Evolutionary conservation across 495 filamentous ascomycete species (phyloP).

Genomic region (Xylaria intraflava): DNA sequence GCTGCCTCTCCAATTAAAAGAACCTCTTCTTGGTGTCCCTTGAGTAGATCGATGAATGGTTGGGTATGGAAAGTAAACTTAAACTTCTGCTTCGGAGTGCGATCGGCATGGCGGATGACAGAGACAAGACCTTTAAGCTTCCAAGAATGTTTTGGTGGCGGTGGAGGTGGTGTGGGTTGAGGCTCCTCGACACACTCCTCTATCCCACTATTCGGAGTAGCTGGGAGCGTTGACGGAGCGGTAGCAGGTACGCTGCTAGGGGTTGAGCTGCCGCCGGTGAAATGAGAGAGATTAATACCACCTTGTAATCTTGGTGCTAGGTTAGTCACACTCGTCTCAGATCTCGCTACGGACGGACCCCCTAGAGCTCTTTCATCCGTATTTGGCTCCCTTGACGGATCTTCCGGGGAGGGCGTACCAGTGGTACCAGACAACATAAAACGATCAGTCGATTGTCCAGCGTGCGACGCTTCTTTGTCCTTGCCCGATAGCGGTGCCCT

Average conservation of each 20-base stretch:
- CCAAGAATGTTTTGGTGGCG: conserved; percentile 92
- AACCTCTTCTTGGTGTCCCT: conserved; percentile 93
- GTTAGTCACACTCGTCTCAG: conserved; percentile 24
- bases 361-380: conserved; percentile 26
- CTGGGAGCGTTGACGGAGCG: conserved; percentile 36
- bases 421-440: conserved; percentile 27
- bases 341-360: conserved; percentile 23
- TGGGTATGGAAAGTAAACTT: conserved; percentile 98
- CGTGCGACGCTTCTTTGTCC: conserved; percentile 30
- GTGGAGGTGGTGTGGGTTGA: conserved; percentile 54
- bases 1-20: conserved; percentile 88
- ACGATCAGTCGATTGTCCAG: conserved; percentile 21
- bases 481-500: conserved; percentile 24
- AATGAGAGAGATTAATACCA: conserved; percentile 26
- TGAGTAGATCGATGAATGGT: conserved; percentile 89
- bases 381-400: conserved; percentile 20
- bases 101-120: conserved; percentile 90
- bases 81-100: conserved; percentile 97
- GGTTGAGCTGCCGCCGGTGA: conserved; percentile 26
- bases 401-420: conserved; percentile 30
- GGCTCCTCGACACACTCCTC: conserved; percentile 23
- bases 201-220: conserved; percentile 29
- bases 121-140: conserved; percentile 98
- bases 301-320: conserved; percentile 29
- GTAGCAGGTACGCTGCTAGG: conserved; percentile 35